Percentiles rank a stretch among this genome's conserved stretches.
phyloP scores from a whole-genome alignment of 345 rosid genomes.

The Gossypium anomalum region DNA sequence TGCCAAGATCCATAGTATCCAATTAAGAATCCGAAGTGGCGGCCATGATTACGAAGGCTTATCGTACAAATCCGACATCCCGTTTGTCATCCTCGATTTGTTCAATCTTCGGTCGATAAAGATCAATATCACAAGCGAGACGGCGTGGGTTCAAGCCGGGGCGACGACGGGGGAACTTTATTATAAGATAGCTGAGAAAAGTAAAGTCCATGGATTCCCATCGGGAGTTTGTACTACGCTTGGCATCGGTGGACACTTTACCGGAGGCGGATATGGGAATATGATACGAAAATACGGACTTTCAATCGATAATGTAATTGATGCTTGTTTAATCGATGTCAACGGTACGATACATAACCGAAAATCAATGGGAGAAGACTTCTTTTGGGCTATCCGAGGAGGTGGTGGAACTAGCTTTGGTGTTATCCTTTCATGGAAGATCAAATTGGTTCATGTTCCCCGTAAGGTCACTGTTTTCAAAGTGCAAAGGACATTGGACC shows the following conservation, averaged over 20 bases:
- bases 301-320: not conserved
- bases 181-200: conserved; percentile 42
- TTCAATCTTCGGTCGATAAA: conserved; percentile 41
- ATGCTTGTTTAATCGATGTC: conserved; percentile 26
- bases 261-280: not conserved
- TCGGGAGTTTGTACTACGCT: conserved; percentile 34
- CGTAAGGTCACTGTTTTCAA: conserved; percentile 48
- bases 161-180: conserved; percentile 66
- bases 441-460: conserved; percentile 58
- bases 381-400: conserved; percentile 69
- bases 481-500: conserved; percentile 31
- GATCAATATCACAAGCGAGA: conserved; percentile 33
- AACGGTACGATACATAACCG: conserved; percentile 51
- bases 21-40: conserved; percentile 61
- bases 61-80: conserved; percentile 13
- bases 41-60: conserved; percentile 83
- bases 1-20: conserved; percentile 30
- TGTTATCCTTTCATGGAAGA: conserved; percentile 44
- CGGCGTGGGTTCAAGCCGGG: conserved; percentile 69
- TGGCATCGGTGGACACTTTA: not conserved
- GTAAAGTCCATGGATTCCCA: conserved; percentile 48
- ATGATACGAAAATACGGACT: not conserved
- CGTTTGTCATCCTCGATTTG: conserved; percentile 63
- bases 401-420: conserved; percentile 80
- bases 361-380: conserved; percentile 66